These are phyloP conservation scores for Rhodomyrtus psidioides DNA, from an alignment of 441 rosid genomes.

Conservation along the genomic window DNA sequence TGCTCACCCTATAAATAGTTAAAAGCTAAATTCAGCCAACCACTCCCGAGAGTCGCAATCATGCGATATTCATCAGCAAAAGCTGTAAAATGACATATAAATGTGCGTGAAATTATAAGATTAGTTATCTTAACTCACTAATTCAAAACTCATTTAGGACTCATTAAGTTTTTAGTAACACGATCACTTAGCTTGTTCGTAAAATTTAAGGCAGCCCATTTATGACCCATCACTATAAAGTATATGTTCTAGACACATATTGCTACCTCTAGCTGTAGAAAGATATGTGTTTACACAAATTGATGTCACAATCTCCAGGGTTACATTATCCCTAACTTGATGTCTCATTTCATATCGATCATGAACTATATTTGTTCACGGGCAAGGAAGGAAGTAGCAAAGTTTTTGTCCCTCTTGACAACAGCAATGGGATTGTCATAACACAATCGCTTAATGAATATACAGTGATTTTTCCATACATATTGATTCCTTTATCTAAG, in stretches of 20 bases:
- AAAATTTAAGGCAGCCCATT: no score
- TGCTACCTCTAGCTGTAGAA: background rate
- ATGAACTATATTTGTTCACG: background rate
- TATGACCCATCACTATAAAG: no score
- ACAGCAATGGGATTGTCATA: no score
- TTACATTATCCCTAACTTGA: background rate
- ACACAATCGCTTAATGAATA: no score
- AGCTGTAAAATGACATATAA: background rate
- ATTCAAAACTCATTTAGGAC: no score
- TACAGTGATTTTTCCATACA: no score
- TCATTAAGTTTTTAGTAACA: no score
- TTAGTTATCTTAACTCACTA: background rate
- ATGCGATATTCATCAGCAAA: background rate
- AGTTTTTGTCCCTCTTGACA: background rate
- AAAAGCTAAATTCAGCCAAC: background rate
- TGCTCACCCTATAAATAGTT: background rate
- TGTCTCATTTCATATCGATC: background rate
- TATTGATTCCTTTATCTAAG: no score
- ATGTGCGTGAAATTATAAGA: background rate
- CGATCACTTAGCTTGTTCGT: no score
- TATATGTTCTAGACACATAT: no score
- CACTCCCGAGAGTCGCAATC: background rate
- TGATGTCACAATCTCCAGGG: background rate
- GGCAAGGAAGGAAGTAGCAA: background rate
- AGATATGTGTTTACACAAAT: background rate